Percentiles rank a stretch among this genome's conserved stretches.
phyloP scores from a whole-genome alignment of 768 basidiomycete species.

The Termitomyces sp. region DNA sequence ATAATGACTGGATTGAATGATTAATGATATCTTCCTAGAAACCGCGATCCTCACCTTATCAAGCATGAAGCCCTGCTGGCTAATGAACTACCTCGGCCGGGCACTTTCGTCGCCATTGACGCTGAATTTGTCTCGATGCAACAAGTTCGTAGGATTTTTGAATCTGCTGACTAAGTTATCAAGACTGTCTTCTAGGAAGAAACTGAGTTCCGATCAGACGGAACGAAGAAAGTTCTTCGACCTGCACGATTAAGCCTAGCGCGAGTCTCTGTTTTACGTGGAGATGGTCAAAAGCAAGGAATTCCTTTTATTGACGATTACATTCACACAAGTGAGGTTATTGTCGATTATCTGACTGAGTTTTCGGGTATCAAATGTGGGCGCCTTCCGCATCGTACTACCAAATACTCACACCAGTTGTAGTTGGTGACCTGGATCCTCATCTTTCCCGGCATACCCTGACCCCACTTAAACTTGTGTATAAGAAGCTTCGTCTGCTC shows the following conservation, averaged over 20 bases:
- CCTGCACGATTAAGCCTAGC: conserved; percentile 92
- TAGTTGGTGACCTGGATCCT: conserved; percentile 93
- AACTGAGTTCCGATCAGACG: conserved; percentile 91
- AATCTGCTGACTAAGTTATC: background rate
- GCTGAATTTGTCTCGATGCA: conserved; percentile 98
- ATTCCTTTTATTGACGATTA: conserved; percentile 97
- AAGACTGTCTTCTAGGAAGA: conserved; percentile 65
- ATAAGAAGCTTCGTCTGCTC: conserved; percentile 91
- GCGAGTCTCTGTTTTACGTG: conserved; percentile 90
- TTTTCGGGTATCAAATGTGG: conserved; percentile 93
- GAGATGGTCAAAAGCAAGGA: conserved; percentile 75
- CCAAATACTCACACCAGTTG: background rate
- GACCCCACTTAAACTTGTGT: conserved; percentile 95
- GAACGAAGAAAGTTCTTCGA: conserved; percentile 87
- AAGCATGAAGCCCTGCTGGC: conserved; percentile 73
- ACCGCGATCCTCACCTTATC: conserved; percentile 68
- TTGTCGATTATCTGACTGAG: conserved; percentile 96
- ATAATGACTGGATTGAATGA: background rate
- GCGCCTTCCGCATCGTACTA: conserved; percentile 20
- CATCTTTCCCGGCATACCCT: conserved; percentile 79
- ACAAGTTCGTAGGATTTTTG: conserved; percentile 47
- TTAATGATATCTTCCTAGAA: conserved; percentile 38
- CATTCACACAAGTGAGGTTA: conserved; percentile 92
- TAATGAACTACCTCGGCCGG: conserved; percentile 81
- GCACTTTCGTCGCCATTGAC: conserved; percentile 91